A percentile compares a stretch with the other conserved stretches of the same genome.
These are phyloP conservation scores for Tetracladium setigerum DNA, from an alignment of 495 filamentous ascomycete genomes.

Conservation along the genomic window DNA sequence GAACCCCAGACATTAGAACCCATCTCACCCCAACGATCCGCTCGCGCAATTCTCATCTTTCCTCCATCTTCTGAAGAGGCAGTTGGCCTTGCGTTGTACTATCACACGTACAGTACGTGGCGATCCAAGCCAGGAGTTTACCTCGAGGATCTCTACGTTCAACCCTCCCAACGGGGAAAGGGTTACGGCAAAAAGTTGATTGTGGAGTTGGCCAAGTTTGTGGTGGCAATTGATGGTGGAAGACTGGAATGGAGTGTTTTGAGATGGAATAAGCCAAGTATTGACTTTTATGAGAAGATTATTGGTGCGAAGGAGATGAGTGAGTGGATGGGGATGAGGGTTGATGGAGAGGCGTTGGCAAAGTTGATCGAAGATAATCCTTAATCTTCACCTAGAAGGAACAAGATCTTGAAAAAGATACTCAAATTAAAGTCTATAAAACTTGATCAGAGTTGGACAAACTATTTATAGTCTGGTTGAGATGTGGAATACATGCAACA, in stretches of 20 bases:
- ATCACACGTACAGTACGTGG: conserved; percentile 68
- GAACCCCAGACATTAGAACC: conserved; percentile 27
- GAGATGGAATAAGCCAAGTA: conserved; percentile 83
- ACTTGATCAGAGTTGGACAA: too few species aligned
- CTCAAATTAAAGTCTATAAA: too few species aligned
- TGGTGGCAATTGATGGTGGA: conserved; percentile 59
- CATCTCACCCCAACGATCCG: conserved; percentile 20
- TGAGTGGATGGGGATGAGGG: conserved; percentile 89
- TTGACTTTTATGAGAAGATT: conserved; percentile 71
- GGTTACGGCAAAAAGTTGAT: conserved; percentile 78
- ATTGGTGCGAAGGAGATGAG: conserved; percentile 75
- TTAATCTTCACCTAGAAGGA: conserved; percentile 3
- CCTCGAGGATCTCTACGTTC: conserved; percentile 88
- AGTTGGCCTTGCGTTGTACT: conserved; percentile 50
- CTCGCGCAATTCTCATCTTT: conserved; percentile 31
- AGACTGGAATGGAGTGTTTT: conserved; percentile 91
- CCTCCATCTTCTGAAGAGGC: conserved; percentile 31
- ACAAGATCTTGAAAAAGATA: conserved; percentile 3
- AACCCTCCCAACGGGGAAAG: conserved; percentile 55
- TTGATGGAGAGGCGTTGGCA: conserved; percentile 63
- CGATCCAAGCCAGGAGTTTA: conserved; percentile 79
- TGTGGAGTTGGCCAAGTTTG: conserved; percentile 67
- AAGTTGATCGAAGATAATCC: conserved; percentile 42
- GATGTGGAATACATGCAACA: too few species aligned
- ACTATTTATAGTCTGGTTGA: too few species aligned